Conservation (phyloP, 2,329 filamentous ascomycete genomes). For the Lasiodiplodia theobromae region DNA sequence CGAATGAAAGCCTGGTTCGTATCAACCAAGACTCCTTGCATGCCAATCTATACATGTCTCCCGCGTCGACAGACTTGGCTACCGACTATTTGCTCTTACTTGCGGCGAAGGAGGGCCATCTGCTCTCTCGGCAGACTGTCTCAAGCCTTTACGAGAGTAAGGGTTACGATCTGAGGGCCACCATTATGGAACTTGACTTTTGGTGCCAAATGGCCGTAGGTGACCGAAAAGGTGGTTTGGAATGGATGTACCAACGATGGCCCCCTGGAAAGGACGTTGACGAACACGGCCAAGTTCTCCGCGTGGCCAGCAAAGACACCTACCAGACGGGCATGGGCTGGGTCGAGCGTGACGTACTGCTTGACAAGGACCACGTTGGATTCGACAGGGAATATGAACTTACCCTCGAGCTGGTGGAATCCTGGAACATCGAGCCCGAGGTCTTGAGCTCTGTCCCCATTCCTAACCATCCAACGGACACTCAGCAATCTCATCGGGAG, state of each 20-base stretch:
- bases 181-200: slow-evolving; percentile 85
- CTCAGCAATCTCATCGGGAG: background rate
- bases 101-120: slow-evolving; percentile 88
- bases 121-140: slow-evolving; percentile 72
- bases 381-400: slow-evolving; percentile 67
- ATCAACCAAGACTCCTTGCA: slow-evolving; percentile 77
- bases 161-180: slow-evolving; percentile 76
- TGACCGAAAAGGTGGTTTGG: slow-evolving; percentile 83
- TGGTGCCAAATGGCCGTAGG: slow-evolving; percentile 98
- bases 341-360: slow-evolving; percentile 68
- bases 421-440: slow-evolving; percentile 59
- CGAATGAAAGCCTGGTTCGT: slow-evolving; percentile 84
- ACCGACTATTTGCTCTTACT: slow-evolving; percentile 82
- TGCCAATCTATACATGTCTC: slow-evolving; percentile 79
- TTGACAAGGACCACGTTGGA: slow-evolving; percentile 45
- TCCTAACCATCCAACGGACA: background rate
- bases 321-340: slow-evolving; percentile 81
- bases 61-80: slow-evolving; percentile 71
- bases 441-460: slow-evolving; percentile 34
- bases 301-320: slow-evolving; percentile 82
- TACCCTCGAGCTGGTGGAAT: slow-evolving; percentile 69
- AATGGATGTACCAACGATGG: slow-evolving; percentile 87
- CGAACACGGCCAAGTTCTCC: slow-evolving; percentile 69
- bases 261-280: slow-evolving; percentile 75
- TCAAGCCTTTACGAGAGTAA: slow-evolving; percentile 74